Percentiles rank a stretch among this genome's conserved stretches.
Conservation (phyloP, 495 filamentous ascomycete genomes). For the Haplographium delicatum region DNA sequence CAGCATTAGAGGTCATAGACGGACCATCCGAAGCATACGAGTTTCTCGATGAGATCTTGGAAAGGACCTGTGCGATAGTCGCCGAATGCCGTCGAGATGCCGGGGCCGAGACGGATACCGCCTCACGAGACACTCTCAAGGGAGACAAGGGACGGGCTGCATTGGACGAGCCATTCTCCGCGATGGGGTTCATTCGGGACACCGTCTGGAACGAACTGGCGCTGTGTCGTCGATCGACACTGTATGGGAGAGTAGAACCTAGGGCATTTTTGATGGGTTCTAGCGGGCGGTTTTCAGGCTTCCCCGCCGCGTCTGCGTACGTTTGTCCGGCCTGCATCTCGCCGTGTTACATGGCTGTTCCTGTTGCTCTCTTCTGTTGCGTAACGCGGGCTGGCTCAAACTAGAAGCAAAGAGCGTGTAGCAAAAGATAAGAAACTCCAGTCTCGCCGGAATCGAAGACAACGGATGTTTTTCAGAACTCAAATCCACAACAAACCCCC, state of each 20-base stretch:
- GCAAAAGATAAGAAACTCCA: no score
- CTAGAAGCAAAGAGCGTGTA: no score
- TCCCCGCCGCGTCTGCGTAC: background rate
- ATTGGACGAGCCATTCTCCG: background rate
- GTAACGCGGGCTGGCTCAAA: no score
- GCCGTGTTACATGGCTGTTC: no score
- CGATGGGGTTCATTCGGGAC: background rate
- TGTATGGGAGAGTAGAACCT: background rate
- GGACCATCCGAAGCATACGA: background rate
- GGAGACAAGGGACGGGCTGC: background rate
- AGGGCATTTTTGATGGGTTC: background rate
- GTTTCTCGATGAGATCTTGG: background rate
- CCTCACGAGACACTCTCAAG: background rate
- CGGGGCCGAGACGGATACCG: background rate
- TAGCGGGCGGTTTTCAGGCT: background rate
- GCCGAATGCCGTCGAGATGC: background rate
- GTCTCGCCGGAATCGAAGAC: no score
- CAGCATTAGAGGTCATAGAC: background rate
- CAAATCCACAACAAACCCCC: no score
- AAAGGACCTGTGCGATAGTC: slow-evolving; percentile 1
- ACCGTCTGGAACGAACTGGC: no score
- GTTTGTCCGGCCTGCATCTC: no score
- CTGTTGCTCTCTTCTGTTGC: no score
- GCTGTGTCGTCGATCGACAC: slow-evolving; percentile 1
- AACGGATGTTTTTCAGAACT: no score